phyloP scores from a whole-genome alignment of 2,329 filamentous ascomycete species.

The Microcera coccophila region DNA sequence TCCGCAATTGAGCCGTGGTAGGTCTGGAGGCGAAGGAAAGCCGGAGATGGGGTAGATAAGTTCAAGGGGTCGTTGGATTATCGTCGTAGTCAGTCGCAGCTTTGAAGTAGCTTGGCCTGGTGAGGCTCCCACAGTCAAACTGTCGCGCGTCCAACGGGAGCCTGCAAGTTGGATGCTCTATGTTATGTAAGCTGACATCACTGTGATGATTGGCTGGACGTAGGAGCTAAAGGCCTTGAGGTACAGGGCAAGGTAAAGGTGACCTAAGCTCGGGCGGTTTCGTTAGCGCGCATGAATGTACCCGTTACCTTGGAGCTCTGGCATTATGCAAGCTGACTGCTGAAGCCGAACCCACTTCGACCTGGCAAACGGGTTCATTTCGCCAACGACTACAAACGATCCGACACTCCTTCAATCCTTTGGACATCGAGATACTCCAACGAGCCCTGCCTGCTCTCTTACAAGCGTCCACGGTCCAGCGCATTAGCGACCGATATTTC shows the following conservation, averaged over 20 bases:
- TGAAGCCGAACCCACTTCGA: background rate
- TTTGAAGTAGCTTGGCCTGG: conserved; percentile 4
- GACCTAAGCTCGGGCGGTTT: too few species aligned
- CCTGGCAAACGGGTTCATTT: background rate
- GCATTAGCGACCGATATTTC: too few species aligned
- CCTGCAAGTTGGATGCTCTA: conserved; percentile 22
- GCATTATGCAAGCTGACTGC: background rate
- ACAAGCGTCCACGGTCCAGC: too few species aligned
- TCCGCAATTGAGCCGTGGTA: too few species aligned
- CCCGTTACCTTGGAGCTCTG: background rate
- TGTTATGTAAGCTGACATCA: conserved; percentile 30
- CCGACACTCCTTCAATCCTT: background rate
- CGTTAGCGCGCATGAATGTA: conserved; percentile 2
- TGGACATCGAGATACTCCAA: too few species aligned
- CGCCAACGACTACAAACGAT: background rate
- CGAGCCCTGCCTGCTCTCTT: too few species aligned
- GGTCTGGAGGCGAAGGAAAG: background rate
- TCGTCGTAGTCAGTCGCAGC: conserved; percentile 15
- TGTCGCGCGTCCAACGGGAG: conserved; percentile 37
- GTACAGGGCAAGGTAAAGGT: conserved; percentile 17
- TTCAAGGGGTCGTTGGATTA: conserved; percentile 8
- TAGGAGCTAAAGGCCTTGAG: conserved; percentile 1
- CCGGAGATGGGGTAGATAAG: background rate
- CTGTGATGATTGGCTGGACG: conserved; percentile 28
- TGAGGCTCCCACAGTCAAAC: conserved; percentile 18